Evolutionary conservation across 768 basidiomycete genomes (phyloP).

Genomic region (Sarcomyxa edulis): DNA sequence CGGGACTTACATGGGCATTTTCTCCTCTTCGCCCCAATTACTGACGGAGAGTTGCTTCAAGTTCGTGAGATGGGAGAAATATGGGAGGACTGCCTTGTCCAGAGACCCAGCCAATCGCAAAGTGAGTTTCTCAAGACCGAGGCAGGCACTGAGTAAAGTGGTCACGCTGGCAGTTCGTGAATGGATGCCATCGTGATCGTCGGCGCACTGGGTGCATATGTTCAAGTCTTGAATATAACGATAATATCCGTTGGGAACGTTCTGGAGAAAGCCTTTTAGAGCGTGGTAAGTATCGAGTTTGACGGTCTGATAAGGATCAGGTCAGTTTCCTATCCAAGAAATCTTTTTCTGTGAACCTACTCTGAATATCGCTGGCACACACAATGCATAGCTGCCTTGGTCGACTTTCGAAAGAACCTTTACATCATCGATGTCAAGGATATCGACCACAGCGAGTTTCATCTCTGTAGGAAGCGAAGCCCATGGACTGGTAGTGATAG

Average conservation of each 20-base stretch:
- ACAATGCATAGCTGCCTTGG: slow-evolving; percentile 44
- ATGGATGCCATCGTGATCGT: slow-evolving; percentile 13
- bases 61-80: slow-evolving; percentile 37
- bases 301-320: slow-evolving; percentile 35
- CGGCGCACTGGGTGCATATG: slow-evolving; percentile 28
- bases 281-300: slow-evolving; percentile 40
- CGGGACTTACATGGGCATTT: slow-evolving; percentile 40
- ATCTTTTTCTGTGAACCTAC: slow-evolving; percentile 25
- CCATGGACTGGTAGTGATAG: slow-evolving; percentile 31
- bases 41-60: slow-evolving; percentile 42
- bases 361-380: slow-evolving; percentile 55
- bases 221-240: slow-evolving; percentile 50
- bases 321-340: slow-evolving; percentile 9
- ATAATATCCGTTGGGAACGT: slow-evolving; percentile 51
- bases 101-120: slow-evolving; percentile 45
- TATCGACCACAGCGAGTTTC: slow-evolving; percentile 50
- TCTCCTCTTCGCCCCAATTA: slow-evolving; percentile 37
- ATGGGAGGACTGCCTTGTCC: slow-evolving; percentile 41
- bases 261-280: slow-evolving; percentile 44
- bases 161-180: slow-evolving; percentile 42
- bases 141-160: slow-evolving; percentile 42
- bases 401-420: slow-evolving; percentile 44
- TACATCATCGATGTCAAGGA: slow-evolving; percentile 39
- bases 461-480: slow-evolving; percentile 59
- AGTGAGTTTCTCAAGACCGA: slow-evolving; percentile 41